A percentile compares a stretch with the other conserved stretches of the same genome.
Conservation (phyloP, 2,329 filamentous ascomycete species). For the Epichloe sylvatica region DNA sequence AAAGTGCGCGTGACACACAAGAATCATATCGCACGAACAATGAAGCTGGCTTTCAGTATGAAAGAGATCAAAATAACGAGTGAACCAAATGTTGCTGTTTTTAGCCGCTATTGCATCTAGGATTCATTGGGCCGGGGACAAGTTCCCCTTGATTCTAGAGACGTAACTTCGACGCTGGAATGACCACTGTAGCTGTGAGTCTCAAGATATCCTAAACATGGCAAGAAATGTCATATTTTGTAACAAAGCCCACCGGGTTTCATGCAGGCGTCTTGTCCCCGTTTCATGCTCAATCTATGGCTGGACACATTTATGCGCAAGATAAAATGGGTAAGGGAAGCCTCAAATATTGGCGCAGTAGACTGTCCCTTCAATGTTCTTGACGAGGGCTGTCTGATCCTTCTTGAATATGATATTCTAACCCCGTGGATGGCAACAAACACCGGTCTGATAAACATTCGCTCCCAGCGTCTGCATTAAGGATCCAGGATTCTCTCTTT, state of each 20-base stretch:
- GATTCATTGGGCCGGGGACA: not conserved
- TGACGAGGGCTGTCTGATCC: not conserved
- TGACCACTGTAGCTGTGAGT: too few species aligned
- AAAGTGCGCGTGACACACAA: not conserved
- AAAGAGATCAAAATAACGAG: not conserved
- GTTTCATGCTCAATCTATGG: not conserved
- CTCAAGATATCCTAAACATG: too few species aligned
- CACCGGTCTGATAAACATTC: not conserved
- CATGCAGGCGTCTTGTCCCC: not conserved
- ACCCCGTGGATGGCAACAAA: not conserved
- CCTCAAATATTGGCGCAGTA: not conserved
- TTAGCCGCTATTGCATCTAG: not conserved
- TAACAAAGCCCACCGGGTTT: not conserved
- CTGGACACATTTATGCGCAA: not conserved
- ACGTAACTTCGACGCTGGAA: too few species aligned
- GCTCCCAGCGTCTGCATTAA: not conserved
- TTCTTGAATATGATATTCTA: not conserved
- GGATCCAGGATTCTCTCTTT: not conserved
- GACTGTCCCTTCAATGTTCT: not conserved
- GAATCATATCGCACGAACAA: not conserved
- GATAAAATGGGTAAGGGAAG: not conserved
- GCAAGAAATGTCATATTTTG: too few species aligned
- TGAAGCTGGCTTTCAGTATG: not conserved
- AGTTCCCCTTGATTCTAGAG: not conserved
- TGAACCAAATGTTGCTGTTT: not conserved